A percentile compares a stretch with the other conserved stretches of the same genome.
Conservation (phyloP, 148 eudicot species). For the Hydrangea macrophylla region DNA sequence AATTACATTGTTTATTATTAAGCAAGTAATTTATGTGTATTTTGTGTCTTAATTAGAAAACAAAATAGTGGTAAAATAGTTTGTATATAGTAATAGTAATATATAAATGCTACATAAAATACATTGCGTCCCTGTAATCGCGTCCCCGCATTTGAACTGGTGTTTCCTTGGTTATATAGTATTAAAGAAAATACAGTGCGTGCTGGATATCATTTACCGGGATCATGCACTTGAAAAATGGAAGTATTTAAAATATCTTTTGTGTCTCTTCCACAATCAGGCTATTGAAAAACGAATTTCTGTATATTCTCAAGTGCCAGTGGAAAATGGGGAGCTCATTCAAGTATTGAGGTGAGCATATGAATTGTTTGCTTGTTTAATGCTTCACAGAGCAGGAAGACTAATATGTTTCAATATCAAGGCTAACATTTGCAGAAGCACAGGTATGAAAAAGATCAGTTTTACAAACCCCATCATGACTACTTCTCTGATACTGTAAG, state of each 20-base stretch:
- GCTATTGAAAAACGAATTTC: slow-evolving; percentile 93
- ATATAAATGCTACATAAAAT: too few species aligned
- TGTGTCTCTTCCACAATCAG: slow-evolving; percentile 32
- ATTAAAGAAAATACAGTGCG: too few species aligned
- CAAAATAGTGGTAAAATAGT: too few species aligned
- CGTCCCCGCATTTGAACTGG: too few species aligned
- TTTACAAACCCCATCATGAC: slow-evolving; percentile 90
- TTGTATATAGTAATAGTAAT: too few species aligned
- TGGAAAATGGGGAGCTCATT: slow-evolving; percentile 93
- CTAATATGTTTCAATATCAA: slow-evolving; percentile 28
- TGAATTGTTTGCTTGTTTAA: not conserved
- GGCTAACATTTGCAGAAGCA: slow-evolving; percentile 62
- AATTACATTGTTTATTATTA: too few species aligned
- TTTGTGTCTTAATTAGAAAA: too few species aligned
- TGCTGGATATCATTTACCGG: not conserved
- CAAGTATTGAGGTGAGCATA: slow-evolving; percentile 74
- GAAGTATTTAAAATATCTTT: too few species aligned
- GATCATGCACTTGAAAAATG: not conserved
- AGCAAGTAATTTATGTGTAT: too few species aligned
- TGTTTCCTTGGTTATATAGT: too few species aligned
- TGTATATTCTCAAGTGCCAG: slow-evolving; percentile 86
- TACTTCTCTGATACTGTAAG: slow-evolving; percentile 86
- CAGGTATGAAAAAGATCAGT: slow-evolving; percentile 88
- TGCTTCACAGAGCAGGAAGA: slow-evolving; percentile 11
- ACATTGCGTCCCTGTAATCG: too few species aligned